Base-by-base conservation (phyloP, 2,329 filamentous ascomycete genomes). In the Colletotrichum sp. region DNA sequence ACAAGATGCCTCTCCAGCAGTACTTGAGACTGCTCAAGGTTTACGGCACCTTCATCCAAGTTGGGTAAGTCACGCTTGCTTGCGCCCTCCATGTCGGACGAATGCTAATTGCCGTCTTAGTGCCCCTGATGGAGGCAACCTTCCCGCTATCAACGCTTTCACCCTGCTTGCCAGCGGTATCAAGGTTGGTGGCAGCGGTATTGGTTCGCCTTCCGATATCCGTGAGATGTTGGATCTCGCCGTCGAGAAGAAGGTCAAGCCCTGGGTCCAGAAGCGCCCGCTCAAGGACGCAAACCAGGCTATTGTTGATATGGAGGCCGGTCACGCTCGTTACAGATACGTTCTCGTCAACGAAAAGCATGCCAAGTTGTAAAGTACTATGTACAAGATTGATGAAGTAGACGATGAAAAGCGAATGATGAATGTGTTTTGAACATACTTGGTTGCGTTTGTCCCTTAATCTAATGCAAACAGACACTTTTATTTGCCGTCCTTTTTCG, bases 171-270 rank as follows among this genome's bases (percentile, higher is more conserved):
- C 82, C 59, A 92, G 90, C 79, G 88, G 89, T 5, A 81, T 86
- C 12, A 87, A 86, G 78, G 80, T 90, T 36, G 87, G 86, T 0
- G 89, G 88, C 15, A 81, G 80, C 16, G 68, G 78, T 10, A 81
- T 90, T 70, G 89, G 89, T 2, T 85, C 84, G 9, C 80, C 80
- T 5, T 59, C 65, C 21, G 88, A 91, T 76, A 92, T 92, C 59
- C 84, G 86, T 62, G 88, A 90, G 78, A 92, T 92, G 91, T 79
- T 92, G 68, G 75, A 87, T 64, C 86, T 92, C 71, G 89, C 88
- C 24, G 89, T 86, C 0, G 86, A 90, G 70, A 88, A 91, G 81
- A 85, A 87, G 10, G 82, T 92, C 9, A 87, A 88, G 82, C 88
- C 90, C 2, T 90, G 88, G 88, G 86, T 91, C 21, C 85, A 91